Evolutionary conservation across 108 stramenopile genomes (phyloP), one percentile per base, ranked within the genome.

Genomic region (Fistulifera solaris): DNA sequence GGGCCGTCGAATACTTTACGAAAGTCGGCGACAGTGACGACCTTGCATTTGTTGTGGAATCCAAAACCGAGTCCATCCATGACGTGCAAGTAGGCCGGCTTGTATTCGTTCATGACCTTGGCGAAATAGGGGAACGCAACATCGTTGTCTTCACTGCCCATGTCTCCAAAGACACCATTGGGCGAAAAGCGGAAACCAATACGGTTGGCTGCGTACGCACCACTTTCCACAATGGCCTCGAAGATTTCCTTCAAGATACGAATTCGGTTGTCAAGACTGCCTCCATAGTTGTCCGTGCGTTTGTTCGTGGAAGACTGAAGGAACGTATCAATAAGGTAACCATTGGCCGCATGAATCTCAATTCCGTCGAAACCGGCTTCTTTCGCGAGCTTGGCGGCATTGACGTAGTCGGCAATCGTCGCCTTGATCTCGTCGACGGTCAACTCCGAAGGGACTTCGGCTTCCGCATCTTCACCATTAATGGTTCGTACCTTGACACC

Each of bases 41-140:
- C 53, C 38, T 50, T 47, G 47, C 65, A 62, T 46, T 60, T 46
- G 24, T 63, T 62, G 54, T 89, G 87, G 41, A 51, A 80, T 28
- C 87, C 87, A 53, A 83, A 84, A 16, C 78, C 77, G 1, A 67
- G 39, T 39, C 83, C 80, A 54, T 85, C 83, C 83, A 85, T 89
- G 43, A 89, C 27, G 51, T 83, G 79, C 27, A 84, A 18, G 38
- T 77, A 78, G 14, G 77, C 87, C 42, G 80, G 38, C 14, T 59
- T 52, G 61, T 67, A 75, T 48, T 71, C 42, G 38, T 63, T 70
- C 66, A 82, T 56, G 11, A 53, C 19, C 42, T 67, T 56, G 49
- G 77, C 71, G 11, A 75, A 59, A 54, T 63, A 64, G 11, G 58
- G 27, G 58, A 83, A 83, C 43, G 57, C 57, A 41, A 64, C 71